Conservation (phyloP, 2,329 filamentous ascomycete species). For the Esteya vermicola region DNA sequence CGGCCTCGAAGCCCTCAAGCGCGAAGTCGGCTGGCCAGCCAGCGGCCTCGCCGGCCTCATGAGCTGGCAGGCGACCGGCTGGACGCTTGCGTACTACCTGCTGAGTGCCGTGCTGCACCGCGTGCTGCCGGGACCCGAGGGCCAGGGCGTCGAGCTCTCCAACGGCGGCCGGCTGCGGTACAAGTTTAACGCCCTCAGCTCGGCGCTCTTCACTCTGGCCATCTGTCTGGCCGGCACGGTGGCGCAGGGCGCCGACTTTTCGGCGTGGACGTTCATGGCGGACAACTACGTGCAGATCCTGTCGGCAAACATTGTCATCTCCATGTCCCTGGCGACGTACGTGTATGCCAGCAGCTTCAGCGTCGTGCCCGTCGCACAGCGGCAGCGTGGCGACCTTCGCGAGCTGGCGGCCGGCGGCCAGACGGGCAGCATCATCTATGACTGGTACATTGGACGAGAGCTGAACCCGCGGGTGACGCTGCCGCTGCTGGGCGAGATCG, state of each 20-base stretch:
- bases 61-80: constrained; percentile 55
- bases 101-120: constrained; percentile 62
- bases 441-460: constrained; percentile 94
- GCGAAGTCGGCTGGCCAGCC: constrained; percentile 67
- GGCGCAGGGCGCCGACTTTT: constrained; percentile 65
- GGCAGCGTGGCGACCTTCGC: constrained; percentile 46
- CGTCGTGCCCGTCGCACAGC: constrained; percentile 31
- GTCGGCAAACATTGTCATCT: constrained; percentile 67
- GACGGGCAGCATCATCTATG: constrained; percentile 75
- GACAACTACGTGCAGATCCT: constrained; percentile 81
- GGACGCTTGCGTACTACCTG: constrained; percentile 62
- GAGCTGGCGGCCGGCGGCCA: constrained; percentile 72
- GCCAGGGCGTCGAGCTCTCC: constrained; percentile 54
- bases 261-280: constrained; percentile 84
- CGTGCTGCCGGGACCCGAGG: constrained; percentile 59
- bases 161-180: constrained; percentile 68
- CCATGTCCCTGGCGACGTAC: constrained; percentile 57
- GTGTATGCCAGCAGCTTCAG: constrained; percentile 74
- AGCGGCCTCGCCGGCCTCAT: constrained; percentile 56
- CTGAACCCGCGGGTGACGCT: constrained; percentile 76
- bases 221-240: constrained; percentile 60
- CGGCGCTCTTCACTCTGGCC: constrained; percentile 60
- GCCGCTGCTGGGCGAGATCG: constrained; percentile 69
- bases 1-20: constrained; percentile 58
- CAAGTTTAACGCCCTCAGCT: constrained; percentile 67